Conservation (phyloP, 768 basidiomycete genomes). For the Leccinum broughii region DNA sequence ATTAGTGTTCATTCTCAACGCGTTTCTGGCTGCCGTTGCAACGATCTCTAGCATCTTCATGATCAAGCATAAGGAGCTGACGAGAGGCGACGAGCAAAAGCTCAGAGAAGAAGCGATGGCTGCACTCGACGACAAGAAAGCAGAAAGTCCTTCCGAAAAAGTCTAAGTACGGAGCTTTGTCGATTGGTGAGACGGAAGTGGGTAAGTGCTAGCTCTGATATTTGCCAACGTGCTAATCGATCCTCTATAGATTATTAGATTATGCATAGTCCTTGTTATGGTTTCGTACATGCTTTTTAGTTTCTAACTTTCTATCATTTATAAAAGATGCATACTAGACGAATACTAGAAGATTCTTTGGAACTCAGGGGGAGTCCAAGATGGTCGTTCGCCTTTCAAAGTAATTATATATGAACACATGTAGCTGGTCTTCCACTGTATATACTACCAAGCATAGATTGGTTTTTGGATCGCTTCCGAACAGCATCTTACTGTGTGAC, state of each 20-base stretch:
- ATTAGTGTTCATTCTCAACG: constrained; percentile 61
- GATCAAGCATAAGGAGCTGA: constrained; percentile 63
- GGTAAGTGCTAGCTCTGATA: constrained; percentile 2
- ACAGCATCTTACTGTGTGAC: background rate
- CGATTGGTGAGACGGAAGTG: background rate
- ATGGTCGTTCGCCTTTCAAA: background rate
- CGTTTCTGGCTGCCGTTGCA: constrained; percentile 52
- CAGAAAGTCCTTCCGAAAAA: background rate
- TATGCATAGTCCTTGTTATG: background rate
- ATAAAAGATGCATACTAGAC: background rate
- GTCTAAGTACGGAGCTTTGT: constrained; percentile 1
- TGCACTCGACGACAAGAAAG: background rate
- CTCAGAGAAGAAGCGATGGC: constrained; percentile 43
- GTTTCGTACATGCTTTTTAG: background rate
- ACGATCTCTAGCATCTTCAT: constrained; percentile 56
- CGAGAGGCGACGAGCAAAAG: constrained; percentile 53
- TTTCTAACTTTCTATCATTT: background rate
- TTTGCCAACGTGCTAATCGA: background rate
- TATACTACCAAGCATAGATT: background rate
- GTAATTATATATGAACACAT: background rate
- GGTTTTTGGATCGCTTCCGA: background rate
- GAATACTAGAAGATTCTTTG: background rate
- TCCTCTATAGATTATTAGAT: background rate
- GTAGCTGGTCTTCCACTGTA: background rate
- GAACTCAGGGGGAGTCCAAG: background rate